phyloP scores from a whole-genome alignment of 345 rosid species.

The Gynandropsis gynandra region DNA sequence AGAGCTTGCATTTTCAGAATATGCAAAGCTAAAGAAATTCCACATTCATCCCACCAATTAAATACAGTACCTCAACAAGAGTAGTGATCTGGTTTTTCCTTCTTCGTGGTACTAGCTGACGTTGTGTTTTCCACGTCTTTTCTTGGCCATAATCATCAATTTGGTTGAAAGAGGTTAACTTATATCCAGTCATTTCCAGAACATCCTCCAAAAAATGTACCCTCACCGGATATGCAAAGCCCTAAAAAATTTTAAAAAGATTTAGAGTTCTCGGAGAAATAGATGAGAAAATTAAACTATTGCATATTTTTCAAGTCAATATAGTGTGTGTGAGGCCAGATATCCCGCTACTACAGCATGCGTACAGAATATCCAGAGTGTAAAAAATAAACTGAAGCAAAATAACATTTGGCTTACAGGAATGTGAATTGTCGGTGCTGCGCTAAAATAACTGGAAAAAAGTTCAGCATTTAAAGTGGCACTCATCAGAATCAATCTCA shows the following conservation, averaged over 20 bases:
- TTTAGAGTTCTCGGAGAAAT: slow-evolving; percentile 8
- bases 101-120: slow-evolving; percentile 78
- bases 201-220: slow-evolving; percentile 83
- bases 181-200: slow-evolving; percentile 82
- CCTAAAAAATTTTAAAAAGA: slow-evolving; percentile 36
- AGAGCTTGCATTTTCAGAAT: not conserved
- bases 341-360: too few relatives aligned
- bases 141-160: slow-evolving; percentile 99
- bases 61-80: slow-evolving; percentile 78
- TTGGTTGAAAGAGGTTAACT: slow-evolving; percentile 84
- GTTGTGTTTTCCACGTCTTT: slow-evolving; percentile 91
- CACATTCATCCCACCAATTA: slow-evolving; percentile 2
- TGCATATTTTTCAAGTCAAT: slow-evolving; percentile 7
- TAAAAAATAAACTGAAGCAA: slow-evolving; percentile 4
- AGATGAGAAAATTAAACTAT: not conserved
- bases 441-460: slow-evolving; percentile 83
- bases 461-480: slow-evolving; percentile 97
- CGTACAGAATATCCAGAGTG: slow-evolving; percentile 11
- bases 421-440: slow-evolving; percentile 84
- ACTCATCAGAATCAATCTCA: slow-evolving; percentile 95
- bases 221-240: slow-evolving; percentile 84
- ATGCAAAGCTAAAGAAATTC: not conserved
- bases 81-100: slow-evolving; percentile 86
- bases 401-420: slow-evolving; percentile 49
- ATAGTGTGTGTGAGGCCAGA: too few relatives aligned